A percentile compares a stretch with the other conserved stretches of the same genome.
Conservation (phyloP, 371 early-diverging fungal genomes). For the Syncephalastrum sp. region DNA sequence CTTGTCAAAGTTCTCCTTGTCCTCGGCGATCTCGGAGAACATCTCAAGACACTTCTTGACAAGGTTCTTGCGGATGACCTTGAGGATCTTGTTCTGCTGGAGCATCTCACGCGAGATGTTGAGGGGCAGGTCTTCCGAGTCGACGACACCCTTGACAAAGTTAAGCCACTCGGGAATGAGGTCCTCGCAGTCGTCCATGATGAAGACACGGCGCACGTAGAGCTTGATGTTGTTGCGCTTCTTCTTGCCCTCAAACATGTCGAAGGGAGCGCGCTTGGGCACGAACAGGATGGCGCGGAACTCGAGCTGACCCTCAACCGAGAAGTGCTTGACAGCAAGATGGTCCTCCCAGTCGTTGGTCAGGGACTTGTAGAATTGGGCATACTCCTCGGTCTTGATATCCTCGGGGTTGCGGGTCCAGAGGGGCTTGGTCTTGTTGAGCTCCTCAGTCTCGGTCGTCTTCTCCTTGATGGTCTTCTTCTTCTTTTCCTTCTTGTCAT, state of each 20-base stretch:
- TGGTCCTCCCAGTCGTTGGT: constrained; percentile 74
- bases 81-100: constrained; percentile 77
- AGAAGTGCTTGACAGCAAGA: constrained; percentile 71
- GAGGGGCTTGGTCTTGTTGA: constrained; percentile 80
- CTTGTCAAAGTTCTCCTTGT: constrained; percentile 69
- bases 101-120: constrained; percentile 91
- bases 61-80: constrained; percentile 78
- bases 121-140: constrained; percentile 85
- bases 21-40: constrained; percentile 68
- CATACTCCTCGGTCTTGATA: constrained; percentile 73
- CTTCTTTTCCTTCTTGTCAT: constrained; percentile 74
- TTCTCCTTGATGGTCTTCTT: constrained; percentile 68
- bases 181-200: constrained; percentile 80
- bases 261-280: constrained; percentile 71
- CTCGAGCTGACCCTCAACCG: constrained; percentile 80
- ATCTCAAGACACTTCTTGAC: constrained; percentile 82
- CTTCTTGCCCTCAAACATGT: constrained; percentile 62
- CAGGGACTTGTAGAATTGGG: constrained; percentile 83
- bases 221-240: constrained; percentile 81
- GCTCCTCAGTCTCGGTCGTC: constrained; percentile 46
- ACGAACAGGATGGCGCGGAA: constrained; percentile 81
- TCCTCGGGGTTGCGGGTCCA: constrained; percentile 85
- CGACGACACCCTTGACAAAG: constrained; percentile 77
- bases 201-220: constrained; percentile 85
- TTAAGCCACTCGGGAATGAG: constrained; percentile 64